These are phyloP conservation scores for Haberlea rhodopensis DNA, from an alignment of 257 asterid species.

Conservation along the genomic window DNA sequence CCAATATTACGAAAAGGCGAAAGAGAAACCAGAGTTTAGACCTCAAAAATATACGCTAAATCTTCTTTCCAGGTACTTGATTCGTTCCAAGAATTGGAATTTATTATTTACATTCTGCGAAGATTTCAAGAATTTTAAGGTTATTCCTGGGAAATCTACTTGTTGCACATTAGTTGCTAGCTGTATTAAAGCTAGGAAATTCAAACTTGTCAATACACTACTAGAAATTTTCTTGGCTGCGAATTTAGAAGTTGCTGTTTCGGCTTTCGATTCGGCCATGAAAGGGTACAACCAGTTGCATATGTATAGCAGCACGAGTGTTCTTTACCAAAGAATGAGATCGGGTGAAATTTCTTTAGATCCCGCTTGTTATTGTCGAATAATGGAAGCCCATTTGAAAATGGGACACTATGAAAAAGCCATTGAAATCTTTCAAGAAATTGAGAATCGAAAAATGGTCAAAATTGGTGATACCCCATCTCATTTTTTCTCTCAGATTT, in stretches of 20 bases:
- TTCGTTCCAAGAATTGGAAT: slow-evolving; percentile 54
- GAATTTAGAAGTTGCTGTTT: slow-evolving; percentile 42
- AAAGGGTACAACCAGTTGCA: slow-evolving; percentile 80
- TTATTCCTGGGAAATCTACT: slow-evolving; percentile 55
- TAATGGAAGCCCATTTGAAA: slow-evolving; percentile 72
- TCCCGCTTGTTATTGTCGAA: slow-evolving; percentile 47
- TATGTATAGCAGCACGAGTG: slow-evolving; percentile 65
- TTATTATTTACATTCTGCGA: slow-evolving; percentile 39
- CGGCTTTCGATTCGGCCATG: slow-evolving; percentile 74
- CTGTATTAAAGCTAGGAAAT: slow-evolving; percentile 68
- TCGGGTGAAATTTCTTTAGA: slow-evolving; percentile 39
- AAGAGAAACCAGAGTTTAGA: slow-evolving; percentile 35
- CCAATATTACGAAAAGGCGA: slow-evolving; percentile 60
- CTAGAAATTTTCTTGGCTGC: slow-evolving; percentile 41
- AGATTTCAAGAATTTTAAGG: slow-evolving; percentile 46
- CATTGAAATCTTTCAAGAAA: slow-evolving; percentile 45
- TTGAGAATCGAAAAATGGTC: slow-evolving; percentile 27
- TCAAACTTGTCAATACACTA: slow-evolving; percentile 52
- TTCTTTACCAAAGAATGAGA: slow-evolving; percentile 47
- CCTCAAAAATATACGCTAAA: slow-evolving; percentile 57
- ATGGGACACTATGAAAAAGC: slow-evolving; percentile 39
- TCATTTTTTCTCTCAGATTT: slow-evolving; percentile 32
- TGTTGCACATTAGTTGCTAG: slow-evolving; percentile 53
- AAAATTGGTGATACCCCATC: slow-evolving; percentile 12
- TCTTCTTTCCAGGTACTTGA: slow-evolving; percentile 67